A percentile compares a stretch with the other conserved stretches of the same genome.
These are phyloP conservation scores for Exophiala oligosperma DNA, from an alignment of 2,329 filamentous ascomycete species.

Conservation along the genomic window DNA sequence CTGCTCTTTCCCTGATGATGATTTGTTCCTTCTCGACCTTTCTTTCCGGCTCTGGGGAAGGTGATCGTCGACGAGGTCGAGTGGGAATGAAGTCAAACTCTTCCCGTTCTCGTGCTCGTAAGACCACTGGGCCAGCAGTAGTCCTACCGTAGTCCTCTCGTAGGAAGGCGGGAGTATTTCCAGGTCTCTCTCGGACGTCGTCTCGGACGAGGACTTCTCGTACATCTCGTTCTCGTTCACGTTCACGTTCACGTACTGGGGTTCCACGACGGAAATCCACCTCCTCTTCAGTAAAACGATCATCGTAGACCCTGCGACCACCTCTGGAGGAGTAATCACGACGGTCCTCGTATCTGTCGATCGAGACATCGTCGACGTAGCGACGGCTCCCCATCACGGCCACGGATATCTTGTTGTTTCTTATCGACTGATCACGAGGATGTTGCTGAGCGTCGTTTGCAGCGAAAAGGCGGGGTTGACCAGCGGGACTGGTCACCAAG, in stretches of 20 bases:
- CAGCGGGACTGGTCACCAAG: background rate
- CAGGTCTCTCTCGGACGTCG: constrained; percentile 23
- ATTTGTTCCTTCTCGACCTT: constrained; percentile 37
- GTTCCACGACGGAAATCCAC: constrained; percentile 44
- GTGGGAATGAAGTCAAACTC: constrained; percentile 31
- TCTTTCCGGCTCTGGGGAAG: constrained; percentile 28
- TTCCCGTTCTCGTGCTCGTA: constrained; percentile 34
- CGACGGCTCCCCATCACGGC: constrained; percentile 44
- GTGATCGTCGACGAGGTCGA: constrained; percentile 28
- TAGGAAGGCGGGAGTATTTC: constrained; percentile 35
- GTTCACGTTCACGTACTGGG: constrained; percentile 42
- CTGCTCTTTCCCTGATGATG: constrained; percentile 27
- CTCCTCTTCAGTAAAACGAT: constrained; percentile 53
- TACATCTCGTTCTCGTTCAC: constrained; percentile 39
- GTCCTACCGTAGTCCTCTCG: constrained; percentile 36
- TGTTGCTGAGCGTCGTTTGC: background rate
- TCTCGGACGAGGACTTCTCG: constrained; percentile 34
- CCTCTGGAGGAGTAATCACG: constrained; percentile 46
- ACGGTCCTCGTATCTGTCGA: constrained; percentile 51
- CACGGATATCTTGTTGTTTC: background rate
- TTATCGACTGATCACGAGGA: background rate
- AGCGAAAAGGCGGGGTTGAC: too few relatives aligned
- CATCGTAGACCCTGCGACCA: constrained; percentile 43
- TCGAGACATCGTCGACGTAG: constrained; percentile 40
- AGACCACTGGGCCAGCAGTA: constrained; percentile 34